Conservation (phyloP, 176 grass and related monocot genomes). For the Eremochloa ophiuroides region DNA sequence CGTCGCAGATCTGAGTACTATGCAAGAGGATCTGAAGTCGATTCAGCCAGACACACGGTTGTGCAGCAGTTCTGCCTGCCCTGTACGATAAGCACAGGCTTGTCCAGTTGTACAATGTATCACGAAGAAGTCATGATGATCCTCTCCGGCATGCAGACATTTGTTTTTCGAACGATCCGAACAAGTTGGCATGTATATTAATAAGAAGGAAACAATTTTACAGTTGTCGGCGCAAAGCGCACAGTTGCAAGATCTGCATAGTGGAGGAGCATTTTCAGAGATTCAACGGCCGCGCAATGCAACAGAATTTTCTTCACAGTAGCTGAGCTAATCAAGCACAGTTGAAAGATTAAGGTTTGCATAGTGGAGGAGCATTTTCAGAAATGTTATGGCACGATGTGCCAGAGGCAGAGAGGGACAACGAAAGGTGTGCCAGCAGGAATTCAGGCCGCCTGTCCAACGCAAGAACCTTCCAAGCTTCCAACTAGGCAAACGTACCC, state of each 20-base stretch:
- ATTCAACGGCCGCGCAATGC: too few species aligned
- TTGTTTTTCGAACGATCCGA: too few species aligned
- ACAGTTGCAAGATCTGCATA: too few species aligned
- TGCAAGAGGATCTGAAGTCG: not conserved
- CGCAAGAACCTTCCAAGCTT: conserved; percentile 9
- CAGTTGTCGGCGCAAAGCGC: too few species aligned
- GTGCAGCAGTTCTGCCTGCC: not conserved
- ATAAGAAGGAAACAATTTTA: too few species aligned
- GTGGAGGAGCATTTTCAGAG: too few species aligned
- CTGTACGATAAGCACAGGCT: not conserved
- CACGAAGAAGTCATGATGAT: too few species aligned
- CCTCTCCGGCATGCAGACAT: too few species aligned
- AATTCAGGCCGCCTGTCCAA: conserved; percentile 11
- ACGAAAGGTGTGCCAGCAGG: conserved; percentile 15
- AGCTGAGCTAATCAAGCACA: not conserved
- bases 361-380: conserved; percentile 3
- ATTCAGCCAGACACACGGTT: not conserved
- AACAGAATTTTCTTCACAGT: not conserved
- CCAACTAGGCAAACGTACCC: conserved; percentile 11
- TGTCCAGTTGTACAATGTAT: not conserved
- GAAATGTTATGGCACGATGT: not conserved
- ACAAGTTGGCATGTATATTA: too few species aligned
- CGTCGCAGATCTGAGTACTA: not conserved
- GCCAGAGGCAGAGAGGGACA: not conserved
- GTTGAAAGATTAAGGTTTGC: not conserved